Evolutionary conservation across 2,329 filamentous ascomycete species (phyloP).

Genomic region (Tetracladium maxilliforme): DNA sequence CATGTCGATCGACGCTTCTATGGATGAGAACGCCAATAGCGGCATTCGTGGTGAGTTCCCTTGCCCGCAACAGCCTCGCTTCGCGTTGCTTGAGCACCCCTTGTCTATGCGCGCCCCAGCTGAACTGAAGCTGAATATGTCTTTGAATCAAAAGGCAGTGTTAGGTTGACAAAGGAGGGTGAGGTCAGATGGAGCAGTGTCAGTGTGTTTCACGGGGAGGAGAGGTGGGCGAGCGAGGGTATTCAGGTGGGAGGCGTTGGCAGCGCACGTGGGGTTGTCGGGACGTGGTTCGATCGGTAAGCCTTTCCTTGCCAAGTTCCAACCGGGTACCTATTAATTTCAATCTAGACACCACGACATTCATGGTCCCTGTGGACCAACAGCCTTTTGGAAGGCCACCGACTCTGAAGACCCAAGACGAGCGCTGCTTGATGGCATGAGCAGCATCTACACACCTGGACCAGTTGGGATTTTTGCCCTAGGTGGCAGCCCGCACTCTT

Average conservation of each 20-base stretch:
- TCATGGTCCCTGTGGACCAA: constrained; percentile 59
- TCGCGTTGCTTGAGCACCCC: no score
- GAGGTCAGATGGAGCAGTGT: constrained; percentile 64
- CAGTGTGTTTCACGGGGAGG: constrained; percentile 45
- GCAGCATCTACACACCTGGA: no score
- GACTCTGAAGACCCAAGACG: no score
- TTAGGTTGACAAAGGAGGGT: constrained; percentile 51
- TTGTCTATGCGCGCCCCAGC: no score
- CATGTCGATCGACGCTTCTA: constrained; percentile 44
- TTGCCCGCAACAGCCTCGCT: constrained; percentile 3
- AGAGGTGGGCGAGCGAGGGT: constrained; percentile 64
- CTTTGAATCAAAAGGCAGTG: constrained; percentile 26
- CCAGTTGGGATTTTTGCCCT: no score
- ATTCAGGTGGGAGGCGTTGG: constrained; percentile 56
- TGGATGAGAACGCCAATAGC: constrained; percentile 56
- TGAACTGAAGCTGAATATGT: no score
- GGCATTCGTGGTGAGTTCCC: constrained; percentile 41
- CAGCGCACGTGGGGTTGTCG: constrained; percentile 53
- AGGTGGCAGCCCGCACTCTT: no score
- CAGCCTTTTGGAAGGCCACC: constrained; percentile 63
- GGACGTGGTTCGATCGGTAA: constrained; percentile 67
- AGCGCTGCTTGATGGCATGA: no score
- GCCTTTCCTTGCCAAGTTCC: constrained; percentile 6
- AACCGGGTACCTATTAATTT: constrained; percentile 1
- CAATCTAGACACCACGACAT: constrained; percentile 43